These are phyloP conservation scores for Pezicula rhizophila DNA, from an alignment of 2,329 filamentous ascomycete species.

Conservation along the genomic window DNA sequence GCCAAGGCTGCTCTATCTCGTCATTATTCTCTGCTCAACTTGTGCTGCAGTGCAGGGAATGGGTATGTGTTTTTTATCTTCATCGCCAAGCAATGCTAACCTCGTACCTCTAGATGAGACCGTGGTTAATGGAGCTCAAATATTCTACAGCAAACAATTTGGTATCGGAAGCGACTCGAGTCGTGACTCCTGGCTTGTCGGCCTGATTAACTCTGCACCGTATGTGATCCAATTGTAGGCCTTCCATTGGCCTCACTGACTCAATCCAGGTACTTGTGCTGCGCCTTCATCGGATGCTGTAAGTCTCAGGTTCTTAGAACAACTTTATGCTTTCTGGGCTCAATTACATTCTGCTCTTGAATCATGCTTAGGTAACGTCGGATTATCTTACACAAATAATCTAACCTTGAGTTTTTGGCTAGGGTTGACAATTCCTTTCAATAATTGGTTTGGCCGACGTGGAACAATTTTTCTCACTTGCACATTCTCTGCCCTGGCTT, in stretches of 20 bases:
- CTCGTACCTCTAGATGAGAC: constrained; percentile 47
- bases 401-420: no score
- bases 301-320: no score
- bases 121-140: constrained; percentile 62
- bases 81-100: constrained; percentile 12
- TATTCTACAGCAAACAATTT: constrained; percentile 57
- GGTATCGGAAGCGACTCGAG: constrained; percentile 46
- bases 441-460: constrained; percentile 61
- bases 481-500: constrained; percentile 49
- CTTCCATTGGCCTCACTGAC: no score
- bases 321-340: no score
- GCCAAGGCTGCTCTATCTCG: constrained; percentile 56
- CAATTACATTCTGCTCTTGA: no score
- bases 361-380: no score
- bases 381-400: no score
- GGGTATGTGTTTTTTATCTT: constrained; percentile 33
- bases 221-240: constrained; percentile 29
- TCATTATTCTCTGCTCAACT: constrained; percentile 61
- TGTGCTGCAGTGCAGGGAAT: constrained; percentile 67
- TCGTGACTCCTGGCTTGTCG: constrained; percentile 50
- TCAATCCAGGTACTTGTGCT: constrained; percentile 41
- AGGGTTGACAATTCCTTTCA: constrained; percentile 63
- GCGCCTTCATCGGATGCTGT: constrained; percentile 64
- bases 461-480: constrained; percentile 68
- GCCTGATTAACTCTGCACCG: constrained; percentile 54